phyloP scores from a whole-genome alignment of 176 grass and related monocot genomes.

The Tillandsia fasciculata region DNA sequence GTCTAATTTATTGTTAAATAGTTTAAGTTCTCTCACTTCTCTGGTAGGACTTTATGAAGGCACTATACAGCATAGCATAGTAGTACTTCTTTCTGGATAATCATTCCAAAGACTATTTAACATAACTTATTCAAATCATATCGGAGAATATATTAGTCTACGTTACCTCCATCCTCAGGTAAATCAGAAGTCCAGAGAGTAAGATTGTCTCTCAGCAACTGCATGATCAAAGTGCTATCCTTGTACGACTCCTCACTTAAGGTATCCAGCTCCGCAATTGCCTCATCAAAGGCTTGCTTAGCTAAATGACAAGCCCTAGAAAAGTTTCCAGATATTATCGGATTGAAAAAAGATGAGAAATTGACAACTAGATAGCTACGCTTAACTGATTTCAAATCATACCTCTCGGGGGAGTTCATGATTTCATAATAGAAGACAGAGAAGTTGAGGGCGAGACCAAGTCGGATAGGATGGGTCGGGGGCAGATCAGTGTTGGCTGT shows the following conservation, averaged over 20 bases:
- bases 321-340: neutral
- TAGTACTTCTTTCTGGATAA: too few species aligned
- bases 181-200: conserved; percentile 37
- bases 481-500: conserved; percentile 16
- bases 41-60: too few species aligned
- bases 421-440: conserved; percentile 29
- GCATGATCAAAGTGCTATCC: conserved; percentile 44
- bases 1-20: too few species aligned
- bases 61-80: too few species aligned
- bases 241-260: conserved; percentile 35
- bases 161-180: conserved; percentile 13
- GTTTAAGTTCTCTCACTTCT: too few species aligned
- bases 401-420: conserved; percentile 25
- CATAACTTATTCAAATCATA: neutral
- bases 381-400: neutral
- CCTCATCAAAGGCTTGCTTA: conserved; percentile 36
- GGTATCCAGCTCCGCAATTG: conserved; percentile 31
- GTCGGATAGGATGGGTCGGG: conserved; percentile 23
- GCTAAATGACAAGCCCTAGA: conserved; percentile 17
- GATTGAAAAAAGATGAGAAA: neutral
- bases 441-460: conserved; percentile 21
- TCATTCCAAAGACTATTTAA: too few species aligned
- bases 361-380: neutral
- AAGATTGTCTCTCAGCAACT: conserved; percentile 41
- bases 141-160: neutral